Evolutionary conservation across 1,284 basidiomycete species (phyloP).

Genomic region (Pseudozyma pruni): DNA sequence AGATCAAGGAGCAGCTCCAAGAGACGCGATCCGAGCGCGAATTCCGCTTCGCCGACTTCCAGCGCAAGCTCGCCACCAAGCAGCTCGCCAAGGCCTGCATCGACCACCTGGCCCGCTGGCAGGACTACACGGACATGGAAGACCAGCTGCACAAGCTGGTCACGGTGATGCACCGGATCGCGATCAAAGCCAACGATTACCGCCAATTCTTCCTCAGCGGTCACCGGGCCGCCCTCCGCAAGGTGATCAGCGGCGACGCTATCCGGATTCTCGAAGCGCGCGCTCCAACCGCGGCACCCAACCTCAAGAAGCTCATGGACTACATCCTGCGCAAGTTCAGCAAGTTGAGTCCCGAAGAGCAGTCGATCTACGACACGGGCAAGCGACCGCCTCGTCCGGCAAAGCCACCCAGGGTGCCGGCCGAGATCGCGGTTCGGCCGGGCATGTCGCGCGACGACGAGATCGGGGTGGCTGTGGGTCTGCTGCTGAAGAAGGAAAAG

Average conservation of each 20-base stretch:
- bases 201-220: constrained; percentile 54
- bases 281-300: constrained; percentile 30
- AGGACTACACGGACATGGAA: constrained; percentile 48
- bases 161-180: constrained; percentile 60
- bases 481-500: constrained; percentile 61
- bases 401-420: constrained; percentile 46
- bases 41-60: constrained; percentile 63
- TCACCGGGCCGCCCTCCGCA: constrained; percentile 40
- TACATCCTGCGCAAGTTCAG: constrained; percentile 58
- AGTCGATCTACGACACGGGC: constrained; percentile 53
- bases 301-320: constrained; percentile 59
- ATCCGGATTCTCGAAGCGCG: constrained; percentile 39
- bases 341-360: constrained; percentile 57
- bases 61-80: constrained; percentile 57
- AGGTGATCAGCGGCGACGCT: constrained; percentile 42
- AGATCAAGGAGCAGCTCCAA: constrained; percentile 42
- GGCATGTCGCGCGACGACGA: constrained; percentile 52
- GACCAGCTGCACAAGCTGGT: constrained; percentile 60
- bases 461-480: constrained; percentile 63
- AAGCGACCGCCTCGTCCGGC: constrained; percentile 49
- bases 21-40: constrained; percentile 54
- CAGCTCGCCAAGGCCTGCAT: constrained; percentile 60
- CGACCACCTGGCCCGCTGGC: constrained; percentile 59
- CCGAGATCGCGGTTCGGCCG: constrained; percentile 57
- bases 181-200: constrained; percentile 57